A percentile compares a stretch with the other conserved stretches of the same genome.
Evolutionary conservation across 768 basidiomycete genomes (phyloP).

Genomic region (Hirschioporus abietinus): DNA sequence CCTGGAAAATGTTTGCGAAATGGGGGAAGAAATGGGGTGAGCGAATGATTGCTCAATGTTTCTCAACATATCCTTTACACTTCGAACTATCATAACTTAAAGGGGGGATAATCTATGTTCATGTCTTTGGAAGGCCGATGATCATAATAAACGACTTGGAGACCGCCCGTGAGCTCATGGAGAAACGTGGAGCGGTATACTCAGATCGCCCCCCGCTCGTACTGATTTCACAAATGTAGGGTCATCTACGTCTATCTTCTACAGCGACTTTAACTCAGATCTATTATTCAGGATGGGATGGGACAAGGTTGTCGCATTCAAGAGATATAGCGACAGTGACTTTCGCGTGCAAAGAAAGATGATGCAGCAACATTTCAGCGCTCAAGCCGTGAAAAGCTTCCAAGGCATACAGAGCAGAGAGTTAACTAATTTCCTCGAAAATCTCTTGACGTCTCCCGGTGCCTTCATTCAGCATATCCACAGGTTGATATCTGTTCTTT

Average conservation of each 20-base stretch:
- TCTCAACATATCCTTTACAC: not conserved
- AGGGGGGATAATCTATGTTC: conserved; percentile 6
- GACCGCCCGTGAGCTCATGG: conserved; percentile 4
- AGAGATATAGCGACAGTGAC: not conserved
- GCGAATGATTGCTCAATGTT: not conserved
- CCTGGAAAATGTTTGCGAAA: not conserved
- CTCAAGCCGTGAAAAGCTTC: not conserved
- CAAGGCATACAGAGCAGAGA: not conserved
- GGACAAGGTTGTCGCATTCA: not conserved
- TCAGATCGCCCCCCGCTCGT: conserved; percentile 5
- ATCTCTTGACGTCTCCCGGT: not conserved
- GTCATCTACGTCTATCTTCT: not conserved
- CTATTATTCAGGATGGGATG: not conserved
- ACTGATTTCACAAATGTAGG: conserved; percentile 1
- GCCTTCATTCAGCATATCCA: not conserved
- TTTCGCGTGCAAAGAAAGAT: not conserved
- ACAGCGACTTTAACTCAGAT: not conserved
- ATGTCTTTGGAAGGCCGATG: conserved; percentile 3
- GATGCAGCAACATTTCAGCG: conserved; percentile 3
- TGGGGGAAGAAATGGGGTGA: not conserved
- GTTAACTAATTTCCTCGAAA: not conserved
- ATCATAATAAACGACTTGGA: conserved; percentile 7
- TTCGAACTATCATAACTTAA: not conserved
- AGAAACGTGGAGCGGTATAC: not conserved
- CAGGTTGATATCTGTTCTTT: not conserved